A percentile compares a stretch with the other conserved stretches of the same genome.
Evolutionary conservation across 2,329 filamentous ascomycete genomes (phyloP).

Genomic region (Diaporthe batatas): DNA sequence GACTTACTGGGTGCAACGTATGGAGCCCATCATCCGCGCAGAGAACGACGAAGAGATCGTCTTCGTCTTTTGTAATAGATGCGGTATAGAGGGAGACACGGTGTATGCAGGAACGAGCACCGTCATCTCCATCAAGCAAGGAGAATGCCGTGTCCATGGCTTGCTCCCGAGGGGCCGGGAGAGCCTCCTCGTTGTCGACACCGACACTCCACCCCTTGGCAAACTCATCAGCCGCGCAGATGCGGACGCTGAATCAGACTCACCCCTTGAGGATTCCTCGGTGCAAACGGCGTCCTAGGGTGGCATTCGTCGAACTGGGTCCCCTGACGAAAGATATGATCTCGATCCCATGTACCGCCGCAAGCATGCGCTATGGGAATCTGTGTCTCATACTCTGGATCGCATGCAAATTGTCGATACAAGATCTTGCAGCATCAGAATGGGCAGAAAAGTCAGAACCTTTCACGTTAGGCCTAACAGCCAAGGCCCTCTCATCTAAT

Average conservation of each 20-base stretch:
- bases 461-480: neutral
- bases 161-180: constrained; percentile 79
- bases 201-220: constrained; percentile 58
- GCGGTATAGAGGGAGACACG: constrained; percentile 74
- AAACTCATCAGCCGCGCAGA: constrained; percentile 56
- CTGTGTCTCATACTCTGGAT: neutral
- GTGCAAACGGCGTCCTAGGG: constrained; percentile 20
- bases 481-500: neutral
- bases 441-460: neutral
- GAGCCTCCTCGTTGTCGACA: constrained; percentile 77
- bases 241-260: neutral
- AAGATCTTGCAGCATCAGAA: too few species aligned
- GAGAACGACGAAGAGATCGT: constrained; percentile 71
- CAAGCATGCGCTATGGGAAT: neutral
- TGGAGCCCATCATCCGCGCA: constrained; percentile 73
- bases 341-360: neutral
- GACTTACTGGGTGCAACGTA: constrained; percentile 79
- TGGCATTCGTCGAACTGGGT: neutral
- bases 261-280: constrained; percentile 45
- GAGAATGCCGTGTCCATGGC: constrained; percentile 77
- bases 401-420: neutral
- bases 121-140: constrained; percentile 74
- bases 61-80: constrained; percentile 78
- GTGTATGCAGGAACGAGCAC: constrained; percentile 82
- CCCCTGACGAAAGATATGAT: neutral